Base-by-base conservation (phyloP, 2,329 filamentous ascomycete genomes). In the Nigrograna mackinnonii region DNA sequence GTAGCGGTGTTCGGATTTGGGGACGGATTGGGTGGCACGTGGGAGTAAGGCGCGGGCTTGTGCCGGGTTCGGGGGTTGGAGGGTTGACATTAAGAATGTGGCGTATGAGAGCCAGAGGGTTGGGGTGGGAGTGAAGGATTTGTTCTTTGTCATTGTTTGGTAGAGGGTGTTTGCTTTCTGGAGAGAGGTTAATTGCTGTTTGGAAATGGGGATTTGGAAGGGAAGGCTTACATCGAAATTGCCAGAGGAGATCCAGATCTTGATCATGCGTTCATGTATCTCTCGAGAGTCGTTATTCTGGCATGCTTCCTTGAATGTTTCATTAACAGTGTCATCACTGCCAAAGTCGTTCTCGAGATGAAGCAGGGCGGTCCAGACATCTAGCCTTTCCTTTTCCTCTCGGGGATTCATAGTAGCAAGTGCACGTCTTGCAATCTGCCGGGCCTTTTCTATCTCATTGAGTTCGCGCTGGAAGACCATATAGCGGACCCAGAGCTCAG, bases 381-480 rank as follows among this genome's bases (percentile, higher is more conserved):
- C 95, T 57, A 95, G 76, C 72, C 96, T 96, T 71, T 96, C 94
- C 3, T 85, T 84, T 66, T 96, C 88, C 66, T 96, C 91, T 19
- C 89, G 84, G 47, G 95, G 89, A 68, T 89, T 88, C 73, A 99
- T 97, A 13, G 87, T 95, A 63, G 86, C 85, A 50, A 97, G 81
- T 14, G 94, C 94, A 47, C 94, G 87, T 71, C 96, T 88, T 2
- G 90, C 91, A 45, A 96, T 86, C 52, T 92, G 87, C 36, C 92
- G 84, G 11, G 94, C 91, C 70, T 91, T 94, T 47, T 86, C 83
- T 16, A 95, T 78, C 70, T 99, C 94, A 63, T 89, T 89, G 39
- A 95, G 82, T 64, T 95, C 87, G 68, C 96, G 85, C 71, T 97
- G 90, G 79, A 95, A 95, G n/a, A 91, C 91, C 90, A 99, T 97